Evolutionary conservation across 2,329 filamentous ascomycete species (phyloP).

Genomic region (Didymellaceae sp.): DNA sequence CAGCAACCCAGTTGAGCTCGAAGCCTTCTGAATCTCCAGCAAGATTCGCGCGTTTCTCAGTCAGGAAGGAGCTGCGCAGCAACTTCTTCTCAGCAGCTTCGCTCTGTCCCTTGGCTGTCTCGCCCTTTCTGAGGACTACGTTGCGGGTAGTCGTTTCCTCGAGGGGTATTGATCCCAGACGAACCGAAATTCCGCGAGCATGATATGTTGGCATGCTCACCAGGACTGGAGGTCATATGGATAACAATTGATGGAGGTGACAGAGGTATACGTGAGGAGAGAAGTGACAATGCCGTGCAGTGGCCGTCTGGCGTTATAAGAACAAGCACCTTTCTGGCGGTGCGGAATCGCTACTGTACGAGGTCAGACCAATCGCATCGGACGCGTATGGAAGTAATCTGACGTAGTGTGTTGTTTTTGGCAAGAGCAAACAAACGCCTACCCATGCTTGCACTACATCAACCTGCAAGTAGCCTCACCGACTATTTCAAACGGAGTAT

Average conservation of each 20-base stretch:
- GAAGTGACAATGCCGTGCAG: no score
- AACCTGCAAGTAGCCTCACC: no score
- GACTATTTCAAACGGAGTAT: no score
- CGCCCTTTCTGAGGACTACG: constrained; percentile 31
- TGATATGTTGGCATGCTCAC: constrained; percentile 43
- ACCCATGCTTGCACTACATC: neutral
- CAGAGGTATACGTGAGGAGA: neutral
- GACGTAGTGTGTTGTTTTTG: constrained; percentile 19
- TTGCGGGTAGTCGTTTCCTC: constrained; percentile 33
- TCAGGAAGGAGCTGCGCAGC: constrained; percentile 25
- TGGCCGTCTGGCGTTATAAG: constrained; percentile 6
- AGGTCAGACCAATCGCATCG: constrained; percentile 12
- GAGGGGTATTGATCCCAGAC: constrained; percentile 36
- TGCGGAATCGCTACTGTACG: constrained; percentile 9
- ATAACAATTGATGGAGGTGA: neutral
- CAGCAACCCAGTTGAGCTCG: constrained; percentile 38
- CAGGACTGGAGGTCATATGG: neutral
- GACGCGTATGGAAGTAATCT: constrained; percentile 12
- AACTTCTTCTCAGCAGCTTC: constrained; percentile 32
- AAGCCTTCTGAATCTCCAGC: constrained; percentile 31
- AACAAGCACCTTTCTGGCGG: neutral
- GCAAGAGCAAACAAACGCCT: constrained; percentile 19
- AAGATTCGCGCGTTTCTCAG: constrained; percentile 35
- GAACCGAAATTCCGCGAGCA: constrained; percentile 34
- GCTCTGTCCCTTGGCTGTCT: constrained; percentile 25